Percentiles rank a stretch among this genome's conserved stretches.
Evolutionary conservation across 1,284 basidiomycete species (phyloP).

Genomic region (Trichosporon inkin): DNA sequence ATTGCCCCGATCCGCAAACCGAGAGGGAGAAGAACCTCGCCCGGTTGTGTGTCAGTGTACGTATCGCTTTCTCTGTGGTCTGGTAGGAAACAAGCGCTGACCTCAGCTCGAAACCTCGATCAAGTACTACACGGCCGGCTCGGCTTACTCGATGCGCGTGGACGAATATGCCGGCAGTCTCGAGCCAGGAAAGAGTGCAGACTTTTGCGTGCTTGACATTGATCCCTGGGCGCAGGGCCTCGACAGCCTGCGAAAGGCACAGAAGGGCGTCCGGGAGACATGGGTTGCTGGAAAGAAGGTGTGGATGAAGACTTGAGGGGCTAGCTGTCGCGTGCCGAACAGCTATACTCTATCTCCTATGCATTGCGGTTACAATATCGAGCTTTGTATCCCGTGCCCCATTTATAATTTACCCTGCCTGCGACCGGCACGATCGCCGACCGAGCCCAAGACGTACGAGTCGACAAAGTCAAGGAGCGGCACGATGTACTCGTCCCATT

Average conservation of each 20-base stretch:
- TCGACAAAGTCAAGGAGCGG: constrained; percentile 29
- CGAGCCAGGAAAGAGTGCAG: constrained; percentile 28
- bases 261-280: constrained; percentile 28
- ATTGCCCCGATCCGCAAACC: constrained; percentile 17
- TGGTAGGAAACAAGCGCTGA: constrained; percentile 12
- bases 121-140: constrained; percentile 25
- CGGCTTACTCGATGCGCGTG: constrained; percentile 27
- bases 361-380: too few species aligned
- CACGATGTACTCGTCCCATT: constrained; percentile 26
- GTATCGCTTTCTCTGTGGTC: not conserved
- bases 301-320: constrained; percentile 6
- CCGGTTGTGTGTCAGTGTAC: constrained; percentile 11
- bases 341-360: too few species aligned
- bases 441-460: constrained; percentile 13
- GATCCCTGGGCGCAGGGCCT: constrained; percentile 32
- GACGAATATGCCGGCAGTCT: constrained; percentile 25
- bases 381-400: too few species aligned
- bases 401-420: constrained; percentile 3
- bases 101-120: constrained; percentile 21
- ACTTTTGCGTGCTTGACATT: constrained; percentile 32
- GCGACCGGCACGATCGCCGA: not conserved
- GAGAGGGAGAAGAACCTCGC: constrained; percentile 14
- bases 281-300: constrained; percentile 29
- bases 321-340: too few species aligned
- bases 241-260: constrained; percentile 29